A percentile compares a stretch with the other conserved stretches of the same genome.
Evolutionary conservation across 495 filamentous ascomycete genomes (phyloP).

Genomic region (Saxispiralis lemnorum): DNA sequence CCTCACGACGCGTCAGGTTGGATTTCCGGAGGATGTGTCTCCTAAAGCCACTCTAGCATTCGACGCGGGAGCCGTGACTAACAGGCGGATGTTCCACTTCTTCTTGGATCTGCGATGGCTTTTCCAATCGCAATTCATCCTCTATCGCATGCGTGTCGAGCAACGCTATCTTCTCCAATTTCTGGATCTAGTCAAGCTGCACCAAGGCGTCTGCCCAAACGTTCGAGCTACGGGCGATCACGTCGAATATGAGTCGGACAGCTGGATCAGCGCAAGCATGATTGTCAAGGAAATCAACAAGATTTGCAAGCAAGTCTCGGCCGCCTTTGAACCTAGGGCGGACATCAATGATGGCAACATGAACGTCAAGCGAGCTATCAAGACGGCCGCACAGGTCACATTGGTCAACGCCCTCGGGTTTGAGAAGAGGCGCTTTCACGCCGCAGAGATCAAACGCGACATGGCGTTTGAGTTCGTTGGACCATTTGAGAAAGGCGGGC

Average conservation of each 20-base stretch:
- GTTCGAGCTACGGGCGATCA: slow-evolving; percentile 81
- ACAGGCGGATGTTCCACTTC: slow-evolving; percentile 90
- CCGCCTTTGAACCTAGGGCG: slow-evolving; percentile 54
- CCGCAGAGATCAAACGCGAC: slow-evolving; percentile 75
- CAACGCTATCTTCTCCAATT: slow-evolving; percentile 82
- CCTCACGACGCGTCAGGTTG: slow-evolving; percentile 84
- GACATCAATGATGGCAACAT: slow-evolving; percentile 36
- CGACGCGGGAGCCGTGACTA: slow-evolving; percentile 81
- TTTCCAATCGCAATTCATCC: slow-evolving; percentile 69
- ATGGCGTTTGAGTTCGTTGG: slow-evolving; percentile 58
- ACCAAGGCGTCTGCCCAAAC: slow-evolving; percentile 94
- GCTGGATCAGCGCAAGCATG: slow-evolving; percentile 90
- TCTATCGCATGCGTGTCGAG: slow-evolving; percentile 62
- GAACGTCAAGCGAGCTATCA: slow-evolving; percentile 54
- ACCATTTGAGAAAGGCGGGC: slow-evolving; percentile 40
- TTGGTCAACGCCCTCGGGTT: slow-evolving; percentile 72
- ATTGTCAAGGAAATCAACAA: slow-evolving; percentile 89
- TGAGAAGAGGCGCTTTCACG: slow-evolving; percentile 72
- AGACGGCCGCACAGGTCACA: slow-evolving; percentile 54
- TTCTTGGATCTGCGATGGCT: slow-evolving; percentile 85
- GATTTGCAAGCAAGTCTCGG: slow-evolving; percentile 71
- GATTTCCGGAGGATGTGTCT: slow-evolving; percentile 73
- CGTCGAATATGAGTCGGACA: slow-evolving; percentile 93
- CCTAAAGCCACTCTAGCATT: slow-evolving; percentile 73
- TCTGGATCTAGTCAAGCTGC: slow-evolving; percentile 82